These are phyloP conservation scores for Pistacia atlantica DNA, from an alignment of 345 rosid species.

Conservation along the genomic window DNA sequence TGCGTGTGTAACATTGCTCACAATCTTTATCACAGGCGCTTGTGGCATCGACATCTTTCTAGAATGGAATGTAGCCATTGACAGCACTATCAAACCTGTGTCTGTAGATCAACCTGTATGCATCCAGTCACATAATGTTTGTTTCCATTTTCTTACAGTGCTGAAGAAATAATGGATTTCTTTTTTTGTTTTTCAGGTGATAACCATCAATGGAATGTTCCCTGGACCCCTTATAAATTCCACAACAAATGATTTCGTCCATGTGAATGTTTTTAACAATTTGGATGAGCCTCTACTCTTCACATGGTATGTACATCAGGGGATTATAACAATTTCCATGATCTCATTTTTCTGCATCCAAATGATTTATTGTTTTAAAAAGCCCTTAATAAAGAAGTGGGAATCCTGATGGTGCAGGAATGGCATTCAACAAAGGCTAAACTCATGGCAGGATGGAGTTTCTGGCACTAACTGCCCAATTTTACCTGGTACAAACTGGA, in stretches of 20 bases:
- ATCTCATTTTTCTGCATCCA: not conserved
- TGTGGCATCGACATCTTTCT: slow-evolving; percentile 37
- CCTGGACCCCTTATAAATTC: slow-evolving; percentile 70
- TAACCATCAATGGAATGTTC: slow-evolving; percentile 61
- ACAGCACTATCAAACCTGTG: slow-evolving; percentile 25
- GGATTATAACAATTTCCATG: not conserved
- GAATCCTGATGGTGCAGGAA: slow-evolving; percentile 36
- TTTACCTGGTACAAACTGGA: slow-evolving; percentile 51
- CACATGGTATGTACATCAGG: slow-evolving; percentile 45
- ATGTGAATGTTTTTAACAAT: slow-evolving; percentile 52
- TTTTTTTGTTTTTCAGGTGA: slow-evolving; percentile 34
- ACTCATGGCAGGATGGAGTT: slow-evolving; percentile 70
- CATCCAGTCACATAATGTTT: not conserved
- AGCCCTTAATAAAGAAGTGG: not conserved
- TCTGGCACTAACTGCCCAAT: slow-evolving; percentile 76
- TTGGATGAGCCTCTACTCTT: slow-evolving; percentile 65
- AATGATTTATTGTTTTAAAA: not conserved
- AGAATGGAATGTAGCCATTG: slow-evolving; percentile 49
- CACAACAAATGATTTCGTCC: slow-evolving; percentile 51
- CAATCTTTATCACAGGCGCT: not conserved
- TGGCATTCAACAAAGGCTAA: slow-evolving; percentile 58
- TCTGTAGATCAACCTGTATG: slow-evolving; percentile 41
- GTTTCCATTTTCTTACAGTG: not conserved
- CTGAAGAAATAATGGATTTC: not conserved
- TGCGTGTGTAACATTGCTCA: slow-evolving; percentile 16